Evolutionary conservation across 225 moss, liverwort and hornwort genomes (phyloP), one percentile per base, ranked within the genome.

Genomic region (Takakia lepidozioides): DNA sequence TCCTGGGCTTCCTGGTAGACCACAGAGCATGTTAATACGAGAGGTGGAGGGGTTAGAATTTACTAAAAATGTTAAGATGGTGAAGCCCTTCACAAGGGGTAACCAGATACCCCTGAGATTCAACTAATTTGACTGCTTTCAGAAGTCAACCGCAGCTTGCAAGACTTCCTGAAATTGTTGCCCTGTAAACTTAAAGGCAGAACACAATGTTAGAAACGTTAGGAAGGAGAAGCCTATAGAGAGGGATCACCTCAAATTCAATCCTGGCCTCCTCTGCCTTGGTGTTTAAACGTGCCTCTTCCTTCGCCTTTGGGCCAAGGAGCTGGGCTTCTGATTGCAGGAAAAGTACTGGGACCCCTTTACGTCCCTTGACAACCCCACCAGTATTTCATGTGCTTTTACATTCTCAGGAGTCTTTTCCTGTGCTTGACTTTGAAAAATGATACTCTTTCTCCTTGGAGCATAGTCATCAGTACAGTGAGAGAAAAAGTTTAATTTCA

Each of bases 1-100:
- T 64, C 74, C 43, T 80, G 54, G 57, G 57, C 57, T 35, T 34
- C 64, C 80, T 80, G 70, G 37, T n/a, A n/a, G n/a, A n/a, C n/a
- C n/a, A n/a, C n/a, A 19, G 24, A 4, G 36, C 38, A 30, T 20
- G 20, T 41, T 2, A 16, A 41, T 20, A 41, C n/a, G 20, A 41
- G 40, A n/a, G 20, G 7, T 10, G 16, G 18, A n/a, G 20, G 40
- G 2, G 7, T 16, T 16, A 16, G 19, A 16, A 40, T n/a, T 9
- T 16, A 20, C 3, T 20, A 41, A 16, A 17, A 2, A 41, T 16
- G 10, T 20, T 41, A 10, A 20, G 40, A 41, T 41, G 17, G 40
- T 16, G 42, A 6, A 42, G 6, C n/a, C n/a, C 19, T 42, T 5
- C 4, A 42, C 6, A 6, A n/a, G 6, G 4, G 19, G 7, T 6